Conservation (phyloP, 2,329 filamentous ascomycete species). For the Aureobasidium subglaciale region DNA sequence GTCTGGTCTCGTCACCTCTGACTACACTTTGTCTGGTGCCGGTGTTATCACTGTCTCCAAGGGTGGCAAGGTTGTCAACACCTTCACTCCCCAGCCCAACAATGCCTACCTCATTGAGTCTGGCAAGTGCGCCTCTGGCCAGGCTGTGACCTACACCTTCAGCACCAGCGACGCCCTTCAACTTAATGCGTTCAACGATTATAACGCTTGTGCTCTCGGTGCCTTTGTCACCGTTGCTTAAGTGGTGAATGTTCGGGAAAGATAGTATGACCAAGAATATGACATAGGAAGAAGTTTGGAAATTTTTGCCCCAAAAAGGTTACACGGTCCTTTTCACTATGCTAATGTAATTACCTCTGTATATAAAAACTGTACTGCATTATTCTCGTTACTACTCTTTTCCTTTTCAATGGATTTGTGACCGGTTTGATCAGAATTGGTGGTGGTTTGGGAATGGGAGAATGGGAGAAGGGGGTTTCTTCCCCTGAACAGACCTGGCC, state of each 20-base stretch:
- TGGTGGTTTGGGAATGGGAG: too few species aligned
- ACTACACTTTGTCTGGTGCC: conserved; percentile 2
- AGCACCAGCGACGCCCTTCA: background rate
- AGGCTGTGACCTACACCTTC: conserved; percentile 3
- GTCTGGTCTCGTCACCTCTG: background rate
- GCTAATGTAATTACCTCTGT: background rate
- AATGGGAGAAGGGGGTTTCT: too few species aligned
- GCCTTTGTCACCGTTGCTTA: conserved; percentile 5
- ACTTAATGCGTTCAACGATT: background rate
- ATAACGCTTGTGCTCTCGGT: conserved; percentile 12
- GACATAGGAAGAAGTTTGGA: background rate
- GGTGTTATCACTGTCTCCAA: conserved; percentile 7
- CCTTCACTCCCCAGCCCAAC: background rate
- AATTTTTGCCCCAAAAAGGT: background rate
- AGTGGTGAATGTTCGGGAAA: background rate
- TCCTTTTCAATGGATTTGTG: too few species aligned
- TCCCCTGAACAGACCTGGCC: too few species aligned
- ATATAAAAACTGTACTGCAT: background rate
- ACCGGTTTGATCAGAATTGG: too few species aligned
- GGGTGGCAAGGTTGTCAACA: background rate
- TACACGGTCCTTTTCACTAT: conserved; percentile 2
- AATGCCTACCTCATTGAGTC: background rate
- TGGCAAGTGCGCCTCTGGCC: conserved; percentile 1
- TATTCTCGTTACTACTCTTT: background rate
- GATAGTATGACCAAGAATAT: background rate